Evolutionary conservation across 163 green algal genomes (phyloP), one percentile per base, ranked within the genome.

Genomic region (Scenedesmus sp.): DNA sequence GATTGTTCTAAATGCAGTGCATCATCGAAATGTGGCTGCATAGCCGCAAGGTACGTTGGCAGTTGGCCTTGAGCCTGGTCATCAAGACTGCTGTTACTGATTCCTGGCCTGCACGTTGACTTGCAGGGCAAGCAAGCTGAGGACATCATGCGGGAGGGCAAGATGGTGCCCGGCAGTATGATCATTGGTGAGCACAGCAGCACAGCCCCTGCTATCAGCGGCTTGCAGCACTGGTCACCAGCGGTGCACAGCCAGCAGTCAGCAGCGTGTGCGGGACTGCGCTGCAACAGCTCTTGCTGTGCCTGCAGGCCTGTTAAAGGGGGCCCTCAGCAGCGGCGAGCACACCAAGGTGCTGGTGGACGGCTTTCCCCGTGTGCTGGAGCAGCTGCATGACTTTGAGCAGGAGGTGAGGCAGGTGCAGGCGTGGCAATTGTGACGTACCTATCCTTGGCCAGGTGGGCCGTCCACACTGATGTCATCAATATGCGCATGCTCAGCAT

Each of bases 291-390:
- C 6, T 18, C 18, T 54, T 86, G 82, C 15, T 57, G 23, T 70
- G 55, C 46, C n/a, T 93, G 84, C 88, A 96, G 94, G 91, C 13
- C 93, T 98, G 86, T 91, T 98, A 46, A 92, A 94, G 66, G 95
- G 95, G 18, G 96, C 96, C 34, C 96, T 98, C 92, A 57, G 91
- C 8, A 88, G 87, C 16, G 95, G 91, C 77, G 91, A 91, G 18
- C 77, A 59, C 64, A 94, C 46, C 4, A 87, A 90, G 52, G 97
- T 98, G 93, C 93, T 98, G 26, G 94, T 98, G 5, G 97, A 98
- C 88, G 97, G 96, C 73, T 98, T 98, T 91, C 97, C 97, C 16
- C 92, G 96, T 1, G 96, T 94, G 15, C 81, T 97, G 82, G 97
- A 98, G 87, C 97, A 98, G 92, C 95, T 96, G 3, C 52, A 92